Conservation (phyloP, 345 rosid species). For the Tarenaya hassleriana region DNA sequence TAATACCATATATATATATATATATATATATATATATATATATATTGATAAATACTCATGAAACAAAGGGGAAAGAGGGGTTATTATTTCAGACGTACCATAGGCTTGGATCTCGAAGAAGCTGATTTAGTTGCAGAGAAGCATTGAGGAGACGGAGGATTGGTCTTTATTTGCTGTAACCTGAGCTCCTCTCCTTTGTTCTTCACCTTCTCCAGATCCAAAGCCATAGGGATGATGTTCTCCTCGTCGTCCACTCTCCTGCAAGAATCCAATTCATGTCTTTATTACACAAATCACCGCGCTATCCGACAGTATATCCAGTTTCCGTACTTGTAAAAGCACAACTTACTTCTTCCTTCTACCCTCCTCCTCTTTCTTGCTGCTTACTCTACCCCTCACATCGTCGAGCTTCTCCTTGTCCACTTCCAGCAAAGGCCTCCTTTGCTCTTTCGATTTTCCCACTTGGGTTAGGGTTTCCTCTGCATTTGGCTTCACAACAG, state of each 20-base stretch:
- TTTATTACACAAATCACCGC: slow-evolving; percentile 19
- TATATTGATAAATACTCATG: too few species aligned
- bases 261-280: too few species aligned
- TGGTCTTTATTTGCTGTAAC: slow-evolving; percentile 59
- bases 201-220: slow-evolving; percentile 56
- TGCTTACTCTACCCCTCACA: slow-evolving; percentile 26
- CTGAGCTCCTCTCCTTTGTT: slow-evolving; percentile 46
- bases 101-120: slow-evolving; percentile 41
- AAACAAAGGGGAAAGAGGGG: neutral
- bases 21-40: too few species aligned
- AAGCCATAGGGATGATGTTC: slow-evolving; percentile 36
- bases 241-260: slow-evolving; percentile 42
- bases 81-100: slow-evolving; percentile 50
- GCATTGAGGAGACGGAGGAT: slow-evolving; percentile 98
- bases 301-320: too few species aligned
- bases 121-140: slow-evolving; percentile 54
- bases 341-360: slow-evolving; percentile 53
- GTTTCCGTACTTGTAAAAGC: too few species aligned
- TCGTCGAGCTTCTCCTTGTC: slow-evolving; percentile 33
- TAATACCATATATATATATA: too few species aligned
- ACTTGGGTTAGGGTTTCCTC: slow-evolving; percentile 30
- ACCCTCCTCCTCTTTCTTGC: slow-evolving; percentile 46
- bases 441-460: slow-evolving; percentile 36
- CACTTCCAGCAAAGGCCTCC: slow-evolving; percentile 51
- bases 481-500: slow-evolving; percentile 27